phyloP scores from a whole-genome alignment of 2,329 filamentous ascomycete genomes.

The Gaeumannomyces tritici region DNA sequence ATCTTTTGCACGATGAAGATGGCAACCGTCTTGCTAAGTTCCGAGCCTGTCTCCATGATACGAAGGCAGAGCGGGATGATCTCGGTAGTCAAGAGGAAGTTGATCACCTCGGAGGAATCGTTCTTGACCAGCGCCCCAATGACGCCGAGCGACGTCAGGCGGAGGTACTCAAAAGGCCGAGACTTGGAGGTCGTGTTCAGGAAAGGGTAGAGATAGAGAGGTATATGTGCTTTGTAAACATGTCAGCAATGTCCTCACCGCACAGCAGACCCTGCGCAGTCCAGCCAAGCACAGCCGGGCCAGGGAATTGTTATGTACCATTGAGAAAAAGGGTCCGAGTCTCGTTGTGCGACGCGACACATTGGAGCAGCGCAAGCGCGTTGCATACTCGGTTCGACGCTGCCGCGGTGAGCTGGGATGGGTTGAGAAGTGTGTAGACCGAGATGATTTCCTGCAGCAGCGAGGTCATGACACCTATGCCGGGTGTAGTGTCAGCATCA shows the following conservation, averaged over 20 bases:
- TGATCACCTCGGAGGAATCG: conserved; percentile 96
- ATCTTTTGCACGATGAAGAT: conserved; percentile 99
- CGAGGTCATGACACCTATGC: conserved; percentile 89
- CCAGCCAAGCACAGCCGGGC: not conserved
- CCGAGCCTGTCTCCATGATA: conserved; percentile 98
- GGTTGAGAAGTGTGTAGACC: conserved; percentile 92
- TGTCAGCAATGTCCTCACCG: not conserved
- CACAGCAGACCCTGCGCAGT: not conserved
- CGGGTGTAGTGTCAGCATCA: not conserved
- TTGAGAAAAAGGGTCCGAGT: conserved; percentile 89
- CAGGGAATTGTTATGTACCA: conserved; percentile 51
- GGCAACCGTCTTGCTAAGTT: conserved; percentile 96
- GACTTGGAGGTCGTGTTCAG: conserved; percentile 98
- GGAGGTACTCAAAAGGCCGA: conserved; percentile 92
- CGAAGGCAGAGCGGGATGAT: conserved; percentile 95
- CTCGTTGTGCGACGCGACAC: conserved; percentile 94
- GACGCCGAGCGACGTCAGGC: conserved; percentile 88
- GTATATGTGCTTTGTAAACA: conserved; percentile 68
- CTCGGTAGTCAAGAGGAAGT: conserved; percentile 95
- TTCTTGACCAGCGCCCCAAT: conserved; percentile 98
- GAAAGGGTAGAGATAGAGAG: conserved; percentile 94
- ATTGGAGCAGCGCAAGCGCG: conserved; percentile 88
- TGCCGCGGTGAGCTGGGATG: conserved; percentile 93
- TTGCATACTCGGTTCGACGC: conserved; percentile 97
- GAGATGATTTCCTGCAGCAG: conserved; percentile 97